A percentile compares a stretch with the other conserved stretches of the same genome.
Conservation (phyloP, 2,329 filamentous ascomycete genomes). For the Gremmenia infestans region DNA sequence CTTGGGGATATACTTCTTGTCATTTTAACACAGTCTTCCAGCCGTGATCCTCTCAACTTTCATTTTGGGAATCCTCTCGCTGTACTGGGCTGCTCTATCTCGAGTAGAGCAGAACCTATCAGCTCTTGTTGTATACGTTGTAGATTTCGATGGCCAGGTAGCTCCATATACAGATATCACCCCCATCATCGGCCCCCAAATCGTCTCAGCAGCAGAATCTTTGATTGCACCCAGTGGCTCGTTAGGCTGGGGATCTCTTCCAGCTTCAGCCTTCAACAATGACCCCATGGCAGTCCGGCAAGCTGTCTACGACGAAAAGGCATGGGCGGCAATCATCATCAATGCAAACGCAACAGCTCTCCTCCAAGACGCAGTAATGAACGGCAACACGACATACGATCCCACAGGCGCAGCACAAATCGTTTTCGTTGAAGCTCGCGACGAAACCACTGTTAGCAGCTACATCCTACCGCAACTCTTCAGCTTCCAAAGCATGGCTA, state of each 20-base stretch:
- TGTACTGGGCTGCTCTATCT: conserved; percentile 58
- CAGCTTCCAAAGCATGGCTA: conserved; percentile 7
- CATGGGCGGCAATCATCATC: conserved; percentile 57
- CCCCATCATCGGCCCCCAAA: conserved; percentile 52
- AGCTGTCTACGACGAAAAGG: conserved; percentile 53
- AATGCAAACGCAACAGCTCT: conserved; percentile 57
- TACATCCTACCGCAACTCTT: conserved; percentile 44
- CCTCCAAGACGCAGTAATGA: conserved; percentile 48
- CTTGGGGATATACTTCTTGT: neutral
- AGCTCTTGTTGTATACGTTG: conserved; percentile 49
- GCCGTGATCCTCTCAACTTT: conserved; percentile 49
- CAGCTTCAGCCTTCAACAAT: conserved; percentile 47
- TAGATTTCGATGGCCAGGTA: conserved; percentile 56
- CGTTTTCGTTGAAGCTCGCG: conserved; percentile 49
- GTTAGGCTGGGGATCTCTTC: conserved; percentile 32
- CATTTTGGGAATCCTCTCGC: conserved; percentile 49
- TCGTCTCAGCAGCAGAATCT: conserved; percentile 42
- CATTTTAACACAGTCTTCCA: conserved; percentile 14
- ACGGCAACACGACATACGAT: conserved; percentile 54
- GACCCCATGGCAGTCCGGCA: conserved; percentile 52
- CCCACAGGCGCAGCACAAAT: conserved; percentile 54
- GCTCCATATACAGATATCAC: conserved; percentile 45
- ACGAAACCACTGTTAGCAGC: conserved; percentile 48
- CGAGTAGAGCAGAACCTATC: conserved; percentile 43
- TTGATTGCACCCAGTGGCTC: conserved; percentile 35